Evolutionary conservation across 805 yeast genomes (phyloP).

Genomic region (Ogataea ganodermae): DNA sequence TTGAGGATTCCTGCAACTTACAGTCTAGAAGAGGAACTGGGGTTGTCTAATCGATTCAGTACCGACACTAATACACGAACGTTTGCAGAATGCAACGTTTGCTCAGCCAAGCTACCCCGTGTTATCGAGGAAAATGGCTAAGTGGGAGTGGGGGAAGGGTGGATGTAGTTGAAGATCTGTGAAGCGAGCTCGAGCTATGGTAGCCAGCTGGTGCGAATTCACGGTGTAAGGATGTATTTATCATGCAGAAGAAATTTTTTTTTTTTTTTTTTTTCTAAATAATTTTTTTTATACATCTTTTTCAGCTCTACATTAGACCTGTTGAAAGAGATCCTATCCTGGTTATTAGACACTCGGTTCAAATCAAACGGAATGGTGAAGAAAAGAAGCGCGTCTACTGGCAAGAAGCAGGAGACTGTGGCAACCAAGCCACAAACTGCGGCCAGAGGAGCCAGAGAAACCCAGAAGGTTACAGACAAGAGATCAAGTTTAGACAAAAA

Average conservation of each 20-base stretch:
- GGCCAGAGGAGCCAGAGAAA: background rate
- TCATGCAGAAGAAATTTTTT: background rate
- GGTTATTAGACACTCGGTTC: background rate
- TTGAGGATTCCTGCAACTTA: background rate
- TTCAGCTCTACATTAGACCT: background rate
- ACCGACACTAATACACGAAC: background rate
- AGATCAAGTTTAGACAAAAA: conserved; percentile 7
- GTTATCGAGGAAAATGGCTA: no score
- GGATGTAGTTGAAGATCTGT: no score
- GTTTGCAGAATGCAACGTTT: no score
- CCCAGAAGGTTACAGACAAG: background rate
- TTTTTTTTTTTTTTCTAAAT: background rate
- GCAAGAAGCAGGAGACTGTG: background rate
- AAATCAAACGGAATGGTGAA: conserved; percentile 3
- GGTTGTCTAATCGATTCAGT: no score
- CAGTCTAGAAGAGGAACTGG: no score
- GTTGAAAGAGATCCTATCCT: no score
- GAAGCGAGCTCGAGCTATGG: no score
- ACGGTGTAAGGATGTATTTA: conserved; percentile 3
- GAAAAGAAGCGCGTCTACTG: conserved; percentile 7
- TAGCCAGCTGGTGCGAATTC: no score
- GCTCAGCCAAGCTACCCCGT: no score
- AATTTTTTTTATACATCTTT: conserved; percentile 1
- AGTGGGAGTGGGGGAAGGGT: no score
- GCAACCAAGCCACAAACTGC: background rate